phyloP scores from a whole-genome alignment of 2,329 filamentous ascomycete species.

The Trichoderma cornu-damae region DNA sequence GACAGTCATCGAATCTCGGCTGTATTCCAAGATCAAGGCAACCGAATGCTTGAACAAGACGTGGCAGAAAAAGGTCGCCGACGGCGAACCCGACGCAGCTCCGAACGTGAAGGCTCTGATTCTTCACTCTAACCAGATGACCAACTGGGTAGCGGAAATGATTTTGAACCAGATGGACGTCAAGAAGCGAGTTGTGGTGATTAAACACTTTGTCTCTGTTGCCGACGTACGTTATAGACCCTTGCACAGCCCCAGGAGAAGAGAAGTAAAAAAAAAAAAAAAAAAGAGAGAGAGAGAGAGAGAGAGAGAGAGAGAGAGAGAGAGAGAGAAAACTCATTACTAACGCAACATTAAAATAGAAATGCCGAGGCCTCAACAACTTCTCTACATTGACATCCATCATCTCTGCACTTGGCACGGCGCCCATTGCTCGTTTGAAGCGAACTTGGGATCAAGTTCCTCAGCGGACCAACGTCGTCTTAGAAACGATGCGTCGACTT shows the following conservation, averaged over 20 bases:
- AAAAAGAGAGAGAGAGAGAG: no score
- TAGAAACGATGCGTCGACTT: constrained; percentile 87
- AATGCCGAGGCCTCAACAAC: constrained; percentile 91
- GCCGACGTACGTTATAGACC: constrained; percentile 69
- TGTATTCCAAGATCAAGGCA: constrained; percentile 93
- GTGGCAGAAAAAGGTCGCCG: constrained; percentile 91
- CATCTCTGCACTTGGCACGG: constrained; percentile 90
- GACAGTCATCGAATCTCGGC: constrained; percentile 90
- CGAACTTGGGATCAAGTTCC: constrained; percentile 94
- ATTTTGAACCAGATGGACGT: constrained; percentile 91
- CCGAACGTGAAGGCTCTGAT: constrained; percentile 95
- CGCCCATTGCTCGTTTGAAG: constrained; percentile 88
- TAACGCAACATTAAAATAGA: constrained; percentile 47
- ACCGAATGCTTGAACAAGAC: constrained; percentile 97
- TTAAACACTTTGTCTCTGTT: constrained; percentile 96
- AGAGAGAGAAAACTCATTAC: background rate
- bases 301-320: no score
- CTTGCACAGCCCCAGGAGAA: no score
- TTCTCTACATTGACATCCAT: constrained; percentile 97
- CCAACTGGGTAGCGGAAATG: constrained; percentile 99
- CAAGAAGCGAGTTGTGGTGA: constrained; percentile 92
- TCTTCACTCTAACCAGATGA: constrained; percentile 96
- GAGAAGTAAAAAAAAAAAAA: no score
- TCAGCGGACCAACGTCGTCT: constrained; percentile 68
- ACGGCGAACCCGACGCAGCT: constrained; percentile 78